phyloP scores from a whole-genome alignment of 805 yeast species.

The Yamadazyma olivae region DNA sequence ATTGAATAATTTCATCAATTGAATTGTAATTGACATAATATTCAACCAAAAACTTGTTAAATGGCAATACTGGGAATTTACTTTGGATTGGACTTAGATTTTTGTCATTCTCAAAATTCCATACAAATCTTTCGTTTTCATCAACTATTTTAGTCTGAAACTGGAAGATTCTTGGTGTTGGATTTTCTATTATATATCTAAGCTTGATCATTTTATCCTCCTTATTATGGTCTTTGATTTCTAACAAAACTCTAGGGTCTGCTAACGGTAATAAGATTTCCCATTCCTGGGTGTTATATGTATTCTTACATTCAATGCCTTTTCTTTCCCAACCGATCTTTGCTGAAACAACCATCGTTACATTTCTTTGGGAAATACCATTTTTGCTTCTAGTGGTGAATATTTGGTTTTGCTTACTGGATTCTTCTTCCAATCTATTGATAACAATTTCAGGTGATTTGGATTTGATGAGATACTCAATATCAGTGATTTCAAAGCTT shows the following conservation, averaged over 20 bases:
- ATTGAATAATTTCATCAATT: constrained; percentile 17
- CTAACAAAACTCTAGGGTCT: constrained; percentile 66
- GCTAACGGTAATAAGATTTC: constrained; percentile 57
- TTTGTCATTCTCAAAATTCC: constrained; percentile 21
- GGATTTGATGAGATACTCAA: constrained; percentile 17
- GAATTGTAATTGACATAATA: constrained; percentile 21
- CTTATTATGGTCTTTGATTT: constrained; percentile 15
- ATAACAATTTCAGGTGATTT: constrained; percentile 25
- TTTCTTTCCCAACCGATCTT: constrained; percentile 33
- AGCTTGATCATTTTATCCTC: constrained; percentile 23
- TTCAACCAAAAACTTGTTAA: constrained; percentile 44
- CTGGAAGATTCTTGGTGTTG: constrained; percentile 65
- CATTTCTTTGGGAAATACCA: constrained; percentile 38
- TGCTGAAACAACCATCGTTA: constrained; percentile 22
- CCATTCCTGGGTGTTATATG: constrained; percentile 38
- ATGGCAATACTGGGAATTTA: constrained; percentile 59
- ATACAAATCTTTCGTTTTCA: constrained; percentile 17
- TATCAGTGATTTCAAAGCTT: constrained; percentile 5
- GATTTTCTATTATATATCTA: constrained; percentile 64
- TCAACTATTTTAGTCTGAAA: constrained; percentile 49
- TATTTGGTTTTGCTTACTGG: constrained; percentile 1
- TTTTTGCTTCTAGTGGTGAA: constrained; percentile 37
- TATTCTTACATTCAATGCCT: constrained; percentile 18
- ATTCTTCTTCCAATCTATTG: constrained; percentile 8
- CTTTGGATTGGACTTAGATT: constrained; percentile 28